Base-by-base conservation (phyloP, 768 basidiomycete species). In the Porphyrellus cyaneotinctus region DNA sequence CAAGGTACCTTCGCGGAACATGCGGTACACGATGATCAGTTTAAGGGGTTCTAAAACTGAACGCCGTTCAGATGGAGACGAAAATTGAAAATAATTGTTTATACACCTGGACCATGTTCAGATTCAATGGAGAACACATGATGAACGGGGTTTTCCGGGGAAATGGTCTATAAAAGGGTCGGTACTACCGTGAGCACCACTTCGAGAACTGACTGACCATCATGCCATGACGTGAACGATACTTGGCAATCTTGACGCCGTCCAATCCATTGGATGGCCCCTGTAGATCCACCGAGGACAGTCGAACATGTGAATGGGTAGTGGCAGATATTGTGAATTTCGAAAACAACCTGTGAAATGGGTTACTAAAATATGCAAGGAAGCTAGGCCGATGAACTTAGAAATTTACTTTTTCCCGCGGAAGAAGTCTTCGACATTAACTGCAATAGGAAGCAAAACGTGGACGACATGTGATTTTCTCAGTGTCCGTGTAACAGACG, bases 351-450 rank as follows among this genome's bases (percentile, higher is more conserved):
- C 95, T 97, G 55, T 18, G 54, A 52, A 60, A 37, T 37, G 20
- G 15, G 41, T 56, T 28, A 44, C 32, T 43, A 32, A 28, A n/a
- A 18, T 33, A n/a, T 42, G 37, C 33, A 38, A 20, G 38, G 28
- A 3, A 52, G 35, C 44, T 52, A 28, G 41, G 32, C 43, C 20
- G 36, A 49, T 23, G 51, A 52, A 47, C 22, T 8, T 5, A 22
- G 31, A 36, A 49, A 30, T 13, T 7, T 33, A 93, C 95, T 83
- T 85, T 51, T 82, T 75, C 24, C 87, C 87, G 20, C 95, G 83
- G 75, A 98, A 97, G 70, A 92, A 95, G 66, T 99, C 97, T 70
- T 97, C 90, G 0, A 98, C 95, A 52, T 95, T 97, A 52, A 97
- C 89, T 3, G 88, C 82, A 39, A 99, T 75, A 0, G 95, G 95